phyloP scores from a whole-genome alignment of 208 protist species.

The Phytomonas sp. region DNA sequence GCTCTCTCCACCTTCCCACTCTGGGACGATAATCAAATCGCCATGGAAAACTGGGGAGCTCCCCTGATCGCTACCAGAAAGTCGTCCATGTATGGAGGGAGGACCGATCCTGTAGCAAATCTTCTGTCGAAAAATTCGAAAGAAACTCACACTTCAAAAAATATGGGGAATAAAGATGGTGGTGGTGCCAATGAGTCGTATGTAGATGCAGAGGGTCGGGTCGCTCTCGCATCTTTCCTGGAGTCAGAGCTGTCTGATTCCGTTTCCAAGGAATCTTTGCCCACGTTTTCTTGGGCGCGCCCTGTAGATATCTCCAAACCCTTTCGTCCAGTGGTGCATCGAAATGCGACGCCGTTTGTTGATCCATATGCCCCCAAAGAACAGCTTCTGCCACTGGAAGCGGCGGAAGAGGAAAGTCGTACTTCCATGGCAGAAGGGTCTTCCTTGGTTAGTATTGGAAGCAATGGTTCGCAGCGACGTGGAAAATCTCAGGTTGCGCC shows the following conservation, averaged over 20 bases:
- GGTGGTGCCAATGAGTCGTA: background rate
- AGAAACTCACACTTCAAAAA: background rate
- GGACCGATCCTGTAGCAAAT: background rate
- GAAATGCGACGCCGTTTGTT: conserved; percentile 72
- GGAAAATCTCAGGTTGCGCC: background rate
- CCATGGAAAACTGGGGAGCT: conserved; percentile 73
- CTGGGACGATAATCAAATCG: conserved; percentile 71
- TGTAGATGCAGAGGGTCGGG: conserved; percentile 18
- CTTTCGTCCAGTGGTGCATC: conserved; percentile 87
- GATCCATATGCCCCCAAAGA: conserved; percentile 51
- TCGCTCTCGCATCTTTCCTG: background rate
- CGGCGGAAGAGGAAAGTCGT: background rate
- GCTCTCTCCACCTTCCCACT: conserved; percentile 23
- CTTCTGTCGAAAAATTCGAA: background rate
- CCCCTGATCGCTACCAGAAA: conserved; percentile 16
- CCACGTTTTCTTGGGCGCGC: conserved; percentile 34
- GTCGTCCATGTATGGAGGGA: background rate
- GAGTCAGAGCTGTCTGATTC: background rate
- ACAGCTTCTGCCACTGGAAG: conserved; percentile 14
- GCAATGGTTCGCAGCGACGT: background rate
- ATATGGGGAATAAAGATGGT: background rate
- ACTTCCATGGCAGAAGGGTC: background rate
- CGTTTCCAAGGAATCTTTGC: background rate
- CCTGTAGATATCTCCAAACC: conserved; percentile 64
- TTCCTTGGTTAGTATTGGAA: background rate